Base-by-base conservation (phyloP, 768 basidiomycete genomes). In the Rhodotorula taiwanensis region DNA sequence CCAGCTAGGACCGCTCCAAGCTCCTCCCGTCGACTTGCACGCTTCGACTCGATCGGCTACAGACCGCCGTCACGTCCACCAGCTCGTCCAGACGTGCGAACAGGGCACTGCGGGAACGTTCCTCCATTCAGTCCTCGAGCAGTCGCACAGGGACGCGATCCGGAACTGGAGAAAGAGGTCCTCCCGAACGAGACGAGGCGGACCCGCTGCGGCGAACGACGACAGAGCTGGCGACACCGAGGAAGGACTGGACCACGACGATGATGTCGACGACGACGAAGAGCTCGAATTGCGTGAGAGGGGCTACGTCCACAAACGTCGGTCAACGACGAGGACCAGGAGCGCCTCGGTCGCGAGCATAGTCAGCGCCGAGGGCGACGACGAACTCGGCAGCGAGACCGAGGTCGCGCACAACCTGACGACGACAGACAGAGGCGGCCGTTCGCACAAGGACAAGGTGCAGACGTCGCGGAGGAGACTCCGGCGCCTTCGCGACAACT, bases 1-100 rank as follows among this genome's bases (percentile, higher is more conserved):
- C 15, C 5, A 41, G 10, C 23, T 52, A 25, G 14, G 4, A 4
- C 41, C 27, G 20, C 48, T 42, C 2, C 5, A 15, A 2, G 10
- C 34, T 1, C 55, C 49, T 2, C 25, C 55, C 10, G n/a, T 62
- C 49, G 15, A 31, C 30, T 51, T 56, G 30, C 48, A 62, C 20
- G 48, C 61, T 0, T 8, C 1, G 2, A 10, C 3, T 9, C 4
- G 39, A 10, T 41, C 48, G 21, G 23, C 36, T 2, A 4, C 13
- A 15, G 50, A 62, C 1, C 48, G 42, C 9, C 33, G 23, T 8
- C 5, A 41, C 1, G 10, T 41, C 8, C 5, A 5, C 14, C 27
- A 13, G 25, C 42, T 45, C 42, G 27, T 41, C 3, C 28, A 13
- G 23, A 54, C 54, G 27, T n/a, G 14, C 3, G 23, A 55, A n/a